Evolutionary conservation across 164 flowering plant species (phyloP).

Genomic region (Vitis cinerea): DNA sequence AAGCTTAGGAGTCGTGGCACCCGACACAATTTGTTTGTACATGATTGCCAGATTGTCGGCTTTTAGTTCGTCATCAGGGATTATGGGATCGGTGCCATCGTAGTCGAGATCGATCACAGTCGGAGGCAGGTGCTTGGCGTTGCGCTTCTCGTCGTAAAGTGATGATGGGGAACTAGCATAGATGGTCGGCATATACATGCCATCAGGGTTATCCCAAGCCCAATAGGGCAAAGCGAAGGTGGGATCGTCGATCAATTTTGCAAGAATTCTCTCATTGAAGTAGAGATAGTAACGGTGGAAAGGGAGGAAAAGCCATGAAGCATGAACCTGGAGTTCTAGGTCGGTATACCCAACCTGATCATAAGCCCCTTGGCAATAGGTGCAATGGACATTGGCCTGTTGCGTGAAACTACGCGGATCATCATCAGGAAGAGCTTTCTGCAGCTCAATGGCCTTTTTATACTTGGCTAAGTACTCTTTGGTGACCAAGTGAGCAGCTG

Average conservation of each 20-base stretch:
- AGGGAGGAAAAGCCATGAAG: slow-evolving; percentile 67
- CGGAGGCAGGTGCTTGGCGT: slow-evolving; percentile 37
- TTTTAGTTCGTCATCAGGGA: slow-evolving; percentile 6
- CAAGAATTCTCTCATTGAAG: slow-evolving; percentile 48
- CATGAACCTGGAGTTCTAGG: slow-evolving; percentile 56
- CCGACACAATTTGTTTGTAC: slow-evolving; percentile 51
- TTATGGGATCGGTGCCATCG: slow-evolving; percentile 19
- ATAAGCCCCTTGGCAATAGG: slow-evolving; percentile 58
- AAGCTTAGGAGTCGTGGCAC: slow-evolving; percentile 27
- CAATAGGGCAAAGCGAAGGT: slow-evolving; percentile 61
- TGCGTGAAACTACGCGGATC: slow-evolving; percentile 62
- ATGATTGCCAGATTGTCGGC: slow-evolving; percentile 40
- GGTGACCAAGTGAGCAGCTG: slow-evolving; percentile 51
- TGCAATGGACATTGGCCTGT: slow-evolving; percentile 72
- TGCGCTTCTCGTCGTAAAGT: slow-evolving; percentile 33
- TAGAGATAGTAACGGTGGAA: slow-evolving; percentile 53
- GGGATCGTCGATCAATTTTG: slow-evolving; percentile 56
- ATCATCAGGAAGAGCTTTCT: slow-evolving; percentile 47
- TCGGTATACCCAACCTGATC: slow-evolving; percentile 39
- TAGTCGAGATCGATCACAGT: slow-evolving; percentile 38
- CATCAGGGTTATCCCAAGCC: slow-evolving; percentile 63
- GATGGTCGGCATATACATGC: slow-evolving; percentile 55
- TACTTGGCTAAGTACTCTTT: slow-evolving; percentile 49
- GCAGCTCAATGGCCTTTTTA: slow-evolving; percentile 40
- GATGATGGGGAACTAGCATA: slow-evolving; percentile 30